A percentile compares a stretch with the other conserved stretches of the same genome.
phyloP scores from a whole-genome alignment of 495 filamentous ascomycete genomes.

The Pseudevernia furfuracea region DNA sequence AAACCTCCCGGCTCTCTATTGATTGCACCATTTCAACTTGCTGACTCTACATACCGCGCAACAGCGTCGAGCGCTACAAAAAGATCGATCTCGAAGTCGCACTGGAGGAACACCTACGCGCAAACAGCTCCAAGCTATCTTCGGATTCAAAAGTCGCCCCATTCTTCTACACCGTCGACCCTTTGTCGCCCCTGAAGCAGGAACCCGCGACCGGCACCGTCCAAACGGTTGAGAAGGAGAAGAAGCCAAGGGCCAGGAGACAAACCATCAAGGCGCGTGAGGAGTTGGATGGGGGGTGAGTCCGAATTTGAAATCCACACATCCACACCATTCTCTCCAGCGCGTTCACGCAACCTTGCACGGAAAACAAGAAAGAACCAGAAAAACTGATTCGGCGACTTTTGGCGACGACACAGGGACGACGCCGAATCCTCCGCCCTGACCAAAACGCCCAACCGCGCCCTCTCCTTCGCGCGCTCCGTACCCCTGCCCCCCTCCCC shows the following conservation, averaged over 20 bases:
- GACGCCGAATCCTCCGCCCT: conserved; percentile 35
- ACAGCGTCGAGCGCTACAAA: conserved; percentile 61
- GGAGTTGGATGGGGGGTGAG: conserved; percentile 40
- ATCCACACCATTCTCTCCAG: conserved; percentile 16
- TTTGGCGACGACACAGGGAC: conserved; percentile 24
- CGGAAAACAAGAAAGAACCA: too few species aligned
- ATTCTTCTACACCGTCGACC: conserved; percentile 65
- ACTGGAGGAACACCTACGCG: conserved; percentile 67
- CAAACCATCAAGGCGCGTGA: conserved; percentile 38
- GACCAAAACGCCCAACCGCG: conserved; percentile 51
- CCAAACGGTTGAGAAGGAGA: conserved; percentile 28
- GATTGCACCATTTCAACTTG: not conserved
- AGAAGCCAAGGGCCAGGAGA: conserved; percentile 29
- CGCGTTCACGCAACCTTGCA: not conserved
- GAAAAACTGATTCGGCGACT: not conserved
- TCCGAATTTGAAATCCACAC: conserved; percentile 20
- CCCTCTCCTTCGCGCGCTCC: conserved; percentile 44
- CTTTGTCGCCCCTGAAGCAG: conserved; percentile 69
- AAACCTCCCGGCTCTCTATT: not conserved
- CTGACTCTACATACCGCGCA: conserved; percentile 17
- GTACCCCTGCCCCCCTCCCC: conserved; percentile 74
- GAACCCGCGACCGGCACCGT: conserved; percentile 39
- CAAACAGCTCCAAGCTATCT: conserved; percentile 51
- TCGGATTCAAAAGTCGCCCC: conserved; percentile 56
- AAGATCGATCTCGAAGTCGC: conserved; percentile 75